Base-by-base conservation (phyloP, 768 basidiomycete species). In the Kwoniella sp. region DNA sequence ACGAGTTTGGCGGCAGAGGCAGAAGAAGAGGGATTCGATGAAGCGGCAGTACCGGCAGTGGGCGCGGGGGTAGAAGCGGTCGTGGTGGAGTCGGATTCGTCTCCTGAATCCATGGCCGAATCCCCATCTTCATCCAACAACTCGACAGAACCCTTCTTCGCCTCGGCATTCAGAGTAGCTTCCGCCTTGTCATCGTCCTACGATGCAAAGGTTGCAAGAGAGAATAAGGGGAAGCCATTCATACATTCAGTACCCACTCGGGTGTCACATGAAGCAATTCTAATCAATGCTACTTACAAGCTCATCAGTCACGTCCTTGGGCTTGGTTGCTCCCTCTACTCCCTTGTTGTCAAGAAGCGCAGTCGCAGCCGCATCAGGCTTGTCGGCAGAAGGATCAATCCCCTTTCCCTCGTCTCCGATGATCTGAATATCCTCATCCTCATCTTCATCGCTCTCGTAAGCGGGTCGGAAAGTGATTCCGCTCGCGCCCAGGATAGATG, bases 381-480 rank as follows among this genome's bases (percentile, higher is more conserved):
- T 64, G 23, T 64, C 63, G 22, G 57, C 63, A 17, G 47, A 59
- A 9, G 50, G 38, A 63, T 51, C 59, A 53, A 84, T 82, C 17
- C 47, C 60, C 62, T 55, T 74, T 63, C 28, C 66, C 81, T 81
- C 65, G 47, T 82, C 87, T 20, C 85, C 84, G 23, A 85, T 85
- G 37, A 86, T 86, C 0, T 87, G 87, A 30, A 88, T 86, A 29
- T 72, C 73, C 51, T 85, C 82, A 3, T 81, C 75, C 41, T 45
- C 41, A 38, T 84, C 86, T 75, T 84, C 77, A 84, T 81, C 73
- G 87, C 85, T 57, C 37, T 83, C 84, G 23, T 83, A 81, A 34
- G 84, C 85, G 7, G 86, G 88, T 65, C 84, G 81, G 77, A 88
- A 89, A 17, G 87, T 87, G 65, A 92, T 88, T 34, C 89, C 88